A percentile compares a stretch with the other conserved stretches of the same genome.
phyloP scores from a whole-genome alignment of 139 green algal genomes.

The Chlorella vulgaris region DNA sequence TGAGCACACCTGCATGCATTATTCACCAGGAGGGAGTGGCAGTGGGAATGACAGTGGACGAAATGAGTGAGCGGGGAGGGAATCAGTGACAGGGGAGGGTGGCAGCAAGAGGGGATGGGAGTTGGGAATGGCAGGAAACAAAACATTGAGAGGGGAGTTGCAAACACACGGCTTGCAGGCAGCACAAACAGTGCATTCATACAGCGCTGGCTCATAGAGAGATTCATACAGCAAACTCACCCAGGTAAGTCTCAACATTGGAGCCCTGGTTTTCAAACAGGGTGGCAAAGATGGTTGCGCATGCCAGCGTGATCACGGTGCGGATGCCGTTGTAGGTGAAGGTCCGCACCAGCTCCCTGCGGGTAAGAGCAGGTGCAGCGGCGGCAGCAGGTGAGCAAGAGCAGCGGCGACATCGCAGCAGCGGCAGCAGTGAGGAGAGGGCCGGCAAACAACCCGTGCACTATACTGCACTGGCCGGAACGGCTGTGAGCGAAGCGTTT shows the following conservation, averaged over 20 bases:
- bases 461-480: no score
- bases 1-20: slow-evolving; percentile 16
- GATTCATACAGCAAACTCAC: slow-evolving; percentile 2
- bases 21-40: no score
- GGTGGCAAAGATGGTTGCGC: slow-evolving; percentile 52
- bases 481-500: no score
- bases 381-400: no score
- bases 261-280: slow-evolving; percentile 38
- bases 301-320: slow-evolving; percentile 43
- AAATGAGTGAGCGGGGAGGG: background rate
- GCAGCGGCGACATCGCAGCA: no score
- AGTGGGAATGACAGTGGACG: background rate
- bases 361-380: background rate
- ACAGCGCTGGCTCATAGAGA: no score
- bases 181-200: no score
- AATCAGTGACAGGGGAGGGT: background rate
- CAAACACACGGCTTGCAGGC: no score
- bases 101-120: background rate
- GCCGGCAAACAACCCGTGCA: no score
- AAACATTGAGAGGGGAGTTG: slow-evolving; percentile 3
- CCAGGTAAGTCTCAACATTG: background rate
- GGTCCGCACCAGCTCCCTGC: slow-evolving; percentile 38
- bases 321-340: slow-evolving; percentile 53
- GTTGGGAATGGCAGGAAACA: background rate
- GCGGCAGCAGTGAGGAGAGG: background rate